phyloP scores from a whole-genome alignment of 768 basidiomycete genomes.

The Panaeolus papilionaceus region DNA sequence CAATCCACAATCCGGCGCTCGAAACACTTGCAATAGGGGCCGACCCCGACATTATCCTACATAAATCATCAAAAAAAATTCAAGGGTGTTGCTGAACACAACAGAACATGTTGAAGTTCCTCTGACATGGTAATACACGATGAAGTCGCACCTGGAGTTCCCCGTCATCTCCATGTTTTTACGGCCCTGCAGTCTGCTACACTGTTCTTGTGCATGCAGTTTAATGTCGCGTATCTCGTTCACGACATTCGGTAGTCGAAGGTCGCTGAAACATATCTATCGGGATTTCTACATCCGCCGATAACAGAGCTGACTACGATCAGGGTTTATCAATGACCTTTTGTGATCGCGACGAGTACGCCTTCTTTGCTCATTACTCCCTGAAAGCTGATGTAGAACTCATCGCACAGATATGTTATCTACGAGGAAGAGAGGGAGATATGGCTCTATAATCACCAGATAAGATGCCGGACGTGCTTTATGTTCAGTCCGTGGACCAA shows the following conservation, averaged over 20 bases:
- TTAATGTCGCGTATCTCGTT: constrained; percentile 11
- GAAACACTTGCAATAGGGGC: not conserved
- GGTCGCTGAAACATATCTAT: constrained; percentile 9
- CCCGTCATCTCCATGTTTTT: not conserved
- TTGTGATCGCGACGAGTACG: not conserved
- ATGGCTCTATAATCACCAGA: not conserved
- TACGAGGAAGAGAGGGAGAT: not conserved
- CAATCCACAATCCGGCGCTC: not conserved
- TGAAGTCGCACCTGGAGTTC: not conserved
- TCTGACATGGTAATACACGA: not conserved
- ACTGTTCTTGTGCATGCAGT: not conserved
- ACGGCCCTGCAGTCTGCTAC: not conserved
- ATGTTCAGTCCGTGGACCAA: constrained; percentile 2
- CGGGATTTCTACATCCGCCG: constrained; percentile 6
- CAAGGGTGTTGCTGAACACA: not conserved
- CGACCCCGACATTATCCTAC: not conserved
- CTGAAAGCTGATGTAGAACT: not conserved
- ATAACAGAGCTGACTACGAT: constrained; percentile 4
- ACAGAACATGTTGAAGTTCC: not conserved
- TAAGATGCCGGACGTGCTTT: not conserved
- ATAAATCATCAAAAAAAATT: not conserved
- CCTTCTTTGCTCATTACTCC: not conserved
- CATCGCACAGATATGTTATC: not conserved
- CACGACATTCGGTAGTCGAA: not conserved
- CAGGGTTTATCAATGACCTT: not conserved